These are phyloP conservation scores for Trichoderma koningiopsis DNA, from an alignment of 2,329 filamentous ascomycete genomes.

Conservation along the genomic window DNA sequence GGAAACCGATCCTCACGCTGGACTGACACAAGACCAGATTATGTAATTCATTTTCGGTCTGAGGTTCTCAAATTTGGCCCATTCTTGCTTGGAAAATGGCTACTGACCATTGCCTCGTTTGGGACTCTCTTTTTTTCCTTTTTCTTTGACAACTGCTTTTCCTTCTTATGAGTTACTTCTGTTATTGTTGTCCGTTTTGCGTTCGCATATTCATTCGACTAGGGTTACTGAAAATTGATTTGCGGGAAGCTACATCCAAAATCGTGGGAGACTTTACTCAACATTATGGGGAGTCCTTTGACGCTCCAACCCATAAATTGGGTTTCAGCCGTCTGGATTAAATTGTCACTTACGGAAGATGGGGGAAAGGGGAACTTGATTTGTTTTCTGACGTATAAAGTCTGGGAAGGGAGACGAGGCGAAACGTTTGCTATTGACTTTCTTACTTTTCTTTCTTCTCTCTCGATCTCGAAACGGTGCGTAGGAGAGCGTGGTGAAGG, in stretches of 20 bases:
- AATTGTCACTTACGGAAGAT: conserved; percentile 11
- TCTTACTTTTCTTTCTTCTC: background rate
- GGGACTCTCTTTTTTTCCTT: background rate
- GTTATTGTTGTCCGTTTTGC: background rate
- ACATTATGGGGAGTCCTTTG: background rate
- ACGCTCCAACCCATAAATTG: background rate
- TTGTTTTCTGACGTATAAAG: background rate
- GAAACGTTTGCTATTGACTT: conserved; percentile 15
- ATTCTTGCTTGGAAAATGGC: background rate
- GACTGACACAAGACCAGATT: conserved; percentile 95
- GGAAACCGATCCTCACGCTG: conserved; percentile 76
- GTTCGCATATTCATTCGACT: conserved; percentile 22
- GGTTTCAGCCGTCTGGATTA: background rate
- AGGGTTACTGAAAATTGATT: conserved; percentile 24
- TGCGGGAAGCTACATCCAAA: conserved; percentile 7
- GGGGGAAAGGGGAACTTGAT: background rate
- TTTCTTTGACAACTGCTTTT: background rate
- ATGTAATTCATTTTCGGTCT: conserved; percentile 61
- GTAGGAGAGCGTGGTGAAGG: conserved; percentile 16
- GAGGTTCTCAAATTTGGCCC: background rate
- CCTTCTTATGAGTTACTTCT: background rate
- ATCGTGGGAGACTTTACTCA: background rate
- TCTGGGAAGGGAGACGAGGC: conserved; percentile 14
- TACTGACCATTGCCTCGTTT: background rate
- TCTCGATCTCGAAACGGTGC: conserved; percentile 8